These are phyloP conservation scores for Paraphaeosphaeria minitans DNA, from an alignment of 2,329 filamentous ascomycete genomes.

Conservation along the genomic window DNA sequence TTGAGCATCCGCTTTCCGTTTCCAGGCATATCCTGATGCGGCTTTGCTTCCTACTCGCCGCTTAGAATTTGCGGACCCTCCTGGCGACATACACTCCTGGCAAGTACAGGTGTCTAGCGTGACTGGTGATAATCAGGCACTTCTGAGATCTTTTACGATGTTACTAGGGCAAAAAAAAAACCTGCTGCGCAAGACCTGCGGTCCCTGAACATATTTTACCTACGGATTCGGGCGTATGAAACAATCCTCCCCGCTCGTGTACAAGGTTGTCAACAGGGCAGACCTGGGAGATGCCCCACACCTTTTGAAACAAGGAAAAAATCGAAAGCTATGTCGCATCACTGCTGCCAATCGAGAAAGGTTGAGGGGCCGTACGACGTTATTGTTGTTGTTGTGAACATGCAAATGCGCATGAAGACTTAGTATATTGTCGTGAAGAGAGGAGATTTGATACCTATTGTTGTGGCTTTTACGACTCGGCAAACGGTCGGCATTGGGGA, in stretches of 20 bases:
- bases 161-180: no score
- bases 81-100: background rate
- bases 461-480: background rate
- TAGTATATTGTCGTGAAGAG: no score
- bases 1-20: background rate
- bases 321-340: no score
- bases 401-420: no score
- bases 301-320: no score
- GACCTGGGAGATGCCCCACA: no score
- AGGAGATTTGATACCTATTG: no score
- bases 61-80: background rate
- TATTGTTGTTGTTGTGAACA: background rate
- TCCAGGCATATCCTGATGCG: background rate
- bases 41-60: conserved; percentile 1
- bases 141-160: no score
- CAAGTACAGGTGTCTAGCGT: no score
- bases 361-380: background rate
- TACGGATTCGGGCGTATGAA: background rate
- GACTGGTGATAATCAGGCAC: no score
- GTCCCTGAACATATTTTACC: no score
- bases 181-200: no score
- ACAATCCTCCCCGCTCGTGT: background rate
- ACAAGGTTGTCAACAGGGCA: background rate
- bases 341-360: background rate
- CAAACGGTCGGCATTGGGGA: background rate